Conservation (phyloP, 2,329 filamentous ascomycete genomes). For the Lasiodiplodia theobromae region DNA sequence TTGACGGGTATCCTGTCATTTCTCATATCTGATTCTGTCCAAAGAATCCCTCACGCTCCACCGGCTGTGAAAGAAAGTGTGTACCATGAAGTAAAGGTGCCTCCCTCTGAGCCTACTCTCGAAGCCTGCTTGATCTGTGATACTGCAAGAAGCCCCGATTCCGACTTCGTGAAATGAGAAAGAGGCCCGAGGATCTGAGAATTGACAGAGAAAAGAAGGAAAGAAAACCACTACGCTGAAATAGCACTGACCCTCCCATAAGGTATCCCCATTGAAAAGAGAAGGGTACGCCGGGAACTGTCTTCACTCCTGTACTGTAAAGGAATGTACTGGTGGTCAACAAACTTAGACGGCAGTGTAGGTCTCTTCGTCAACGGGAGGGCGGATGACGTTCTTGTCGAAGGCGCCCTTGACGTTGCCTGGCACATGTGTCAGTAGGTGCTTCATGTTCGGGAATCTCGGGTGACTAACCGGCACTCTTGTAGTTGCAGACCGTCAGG, state of each 20-base stretch:
- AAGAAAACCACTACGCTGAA: not conserved
- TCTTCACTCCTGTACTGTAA: not conserved
- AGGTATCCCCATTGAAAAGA: not conserved
- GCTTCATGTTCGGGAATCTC: not conserved
- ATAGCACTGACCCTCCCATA: conserved; percentile 9
- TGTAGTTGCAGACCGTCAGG: conserved; percentile 15
- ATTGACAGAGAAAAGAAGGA: conserved; percentile 17
- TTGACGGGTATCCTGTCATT: not conserved
- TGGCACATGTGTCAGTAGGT: not conserved
- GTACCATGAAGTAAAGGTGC: not conserved
- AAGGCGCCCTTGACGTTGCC: not conserved
- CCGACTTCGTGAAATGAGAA: conserved; percentile 3
- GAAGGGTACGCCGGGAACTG: not conserved
- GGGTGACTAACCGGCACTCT: not conserved
- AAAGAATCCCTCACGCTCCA: not conserved
- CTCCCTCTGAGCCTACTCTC: not conserved
- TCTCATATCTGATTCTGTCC: not conserved
- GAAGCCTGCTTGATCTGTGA: conserved; percentile 5
- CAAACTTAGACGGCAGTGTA: not conserved
- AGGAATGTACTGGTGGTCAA: not conserved
- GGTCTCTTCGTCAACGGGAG: not conserved
- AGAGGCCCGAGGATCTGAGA: conserved; percentile 8
- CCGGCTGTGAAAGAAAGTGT: not conserved
- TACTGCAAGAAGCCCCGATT: not conserved
- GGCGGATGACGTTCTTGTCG: not conserved